Percentiles rank a stretch among this genome's conserved stretches.
These are phyloP conservation scores for Candida wancherniae DNA, from an alignment of 805 yeast species.

Conservation along the genomic window DNA sequence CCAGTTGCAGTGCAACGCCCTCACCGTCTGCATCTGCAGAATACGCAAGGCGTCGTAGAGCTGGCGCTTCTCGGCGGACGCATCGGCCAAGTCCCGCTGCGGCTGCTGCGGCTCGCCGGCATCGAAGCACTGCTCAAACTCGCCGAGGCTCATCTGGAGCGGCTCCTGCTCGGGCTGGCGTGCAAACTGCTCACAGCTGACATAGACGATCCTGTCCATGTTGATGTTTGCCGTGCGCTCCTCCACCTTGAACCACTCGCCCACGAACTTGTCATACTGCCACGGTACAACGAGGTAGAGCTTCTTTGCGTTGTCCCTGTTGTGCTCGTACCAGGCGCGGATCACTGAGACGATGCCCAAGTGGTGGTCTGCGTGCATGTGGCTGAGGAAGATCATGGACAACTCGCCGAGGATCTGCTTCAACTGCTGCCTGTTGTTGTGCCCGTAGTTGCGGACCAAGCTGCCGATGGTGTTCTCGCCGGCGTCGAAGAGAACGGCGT, in stretches of 20 bases:
- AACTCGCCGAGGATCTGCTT: conserved; percentile 53
- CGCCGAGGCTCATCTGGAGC: conserved; percentile 22
- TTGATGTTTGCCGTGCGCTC: conserved; percentile 23
- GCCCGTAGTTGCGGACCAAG: conserved; percentile 56
- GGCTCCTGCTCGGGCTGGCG: conserved; percentile 24
- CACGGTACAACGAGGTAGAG: conserved; percentile 70
- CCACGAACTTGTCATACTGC: conserved; percentile 61
- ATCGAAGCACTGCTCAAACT: conserved; percentile 32
- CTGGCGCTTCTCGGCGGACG: conserved; percentile 10
- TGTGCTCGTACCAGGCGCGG: conserved; percentile 56
- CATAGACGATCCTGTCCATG: conserved; percentile 41
- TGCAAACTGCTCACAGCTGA: conserved; percentile 59
- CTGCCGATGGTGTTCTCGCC: conserved; percentile 90
- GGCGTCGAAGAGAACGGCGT: conserved; percentile 73
- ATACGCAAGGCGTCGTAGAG: conserved; percentile 44
- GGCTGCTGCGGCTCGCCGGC: conserved; percentile 16
- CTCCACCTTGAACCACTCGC: conserved; percentile 63
- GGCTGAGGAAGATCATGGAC: conserved; percentile 67
- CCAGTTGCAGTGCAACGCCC: conserved; percentile 81
- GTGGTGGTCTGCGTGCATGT: conserved; percentile 96
- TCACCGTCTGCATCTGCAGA: conserved; percentile 49
- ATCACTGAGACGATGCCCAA: conserved; percentile 73
- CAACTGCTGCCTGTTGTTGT: conserved; percentile 33
- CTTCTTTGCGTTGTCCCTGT: conserved; percentile 24
- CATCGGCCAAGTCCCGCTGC: conserved; percentile 13